Conservation (phyloP, 805 yeast genomes). For the Metschnikowia cerradonensis region DNA sequence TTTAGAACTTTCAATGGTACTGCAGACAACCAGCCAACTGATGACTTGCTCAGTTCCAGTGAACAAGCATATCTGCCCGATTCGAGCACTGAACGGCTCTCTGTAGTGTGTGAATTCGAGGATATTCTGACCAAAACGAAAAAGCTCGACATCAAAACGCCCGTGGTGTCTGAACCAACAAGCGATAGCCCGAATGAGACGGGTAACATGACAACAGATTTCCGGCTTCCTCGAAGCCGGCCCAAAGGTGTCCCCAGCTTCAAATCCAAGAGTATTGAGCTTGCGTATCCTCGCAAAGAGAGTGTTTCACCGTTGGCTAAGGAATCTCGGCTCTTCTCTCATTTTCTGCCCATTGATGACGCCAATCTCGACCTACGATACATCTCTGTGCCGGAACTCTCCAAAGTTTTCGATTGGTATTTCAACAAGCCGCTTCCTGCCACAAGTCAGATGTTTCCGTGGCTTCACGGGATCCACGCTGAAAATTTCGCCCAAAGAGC, state of each 20-base stretch:
- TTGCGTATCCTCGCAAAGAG: slow-evolving; percentile 7
- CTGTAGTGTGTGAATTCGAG: slow-evolving; percentile 30
- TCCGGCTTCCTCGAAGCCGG: not conserved
- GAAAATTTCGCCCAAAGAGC: slow-evolving; percentile 52
- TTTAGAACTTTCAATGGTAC: slow-evolving; percentile 28
- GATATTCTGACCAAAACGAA: slow-evolving; percentile 36
- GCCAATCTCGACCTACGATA: slow-evolving; percentile 4
- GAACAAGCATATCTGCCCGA: not conserved
- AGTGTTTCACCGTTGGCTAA: slow-evolving; percentile 20
- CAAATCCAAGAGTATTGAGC: not conserved
- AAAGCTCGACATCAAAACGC: slow-evolving; percentile 23
- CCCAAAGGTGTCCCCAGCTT: not conserved
- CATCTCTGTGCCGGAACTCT: slow-evolving; percentile 7
- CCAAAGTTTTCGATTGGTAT: slow-evolving; percentile 32
- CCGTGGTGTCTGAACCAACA: not conserved
- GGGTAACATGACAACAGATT: not conserved
- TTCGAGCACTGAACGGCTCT: slow-evolving; percentile 1
- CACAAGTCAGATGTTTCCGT: slow-evolving; percentile 73
- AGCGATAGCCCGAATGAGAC: not conserved
- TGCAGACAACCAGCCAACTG: slow-evolving; percentile 3
- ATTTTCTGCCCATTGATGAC: not conserved
- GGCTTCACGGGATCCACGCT: slow-evolving; percentile 78
- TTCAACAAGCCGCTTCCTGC: slow-evolving; percentile 49
- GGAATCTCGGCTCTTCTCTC: slow-evolving; percentile 12
- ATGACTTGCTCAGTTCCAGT: not conserved